These are phyloP conservation scores for Choanephora cucurbitarum DNA, from an alignment of 371 early-diverging fungal species.

Conservation along the genomic window DNA sequence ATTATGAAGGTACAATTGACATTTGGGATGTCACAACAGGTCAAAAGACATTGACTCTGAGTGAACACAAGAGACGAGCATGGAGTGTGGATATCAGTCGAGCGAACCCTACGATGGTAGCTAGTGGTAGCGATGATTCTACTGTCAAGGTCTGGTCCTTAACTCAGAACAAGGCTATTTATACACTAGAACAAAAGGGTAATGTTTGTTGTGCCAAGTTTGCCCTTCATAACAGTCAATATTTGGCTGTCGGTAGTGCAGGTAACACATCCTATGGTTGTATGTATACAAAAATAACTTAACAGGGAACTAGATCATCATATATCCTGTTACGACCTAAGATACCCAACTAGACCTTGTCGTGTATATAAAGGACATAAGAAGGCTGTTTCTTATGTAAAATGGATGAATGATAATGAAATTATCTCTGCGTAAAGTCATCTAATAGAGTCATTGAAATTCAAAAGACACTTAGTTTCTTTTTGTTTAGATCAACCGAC, in stretches of 20 bases:
- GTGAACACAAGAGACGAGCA: slow-evolving; percentile 87
- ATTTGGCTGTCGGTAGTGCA: slow-evolving; percentile 87
- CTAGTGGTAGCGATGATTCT: slow-evolving; percentile 90
- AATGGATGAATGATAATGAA: slow-evolving; percentile 71
- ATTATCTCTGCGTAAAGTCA: slow-evolving; percentile 81
- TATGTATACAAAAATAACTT: too few relatives aligned
- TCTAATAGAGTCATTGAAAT: too few relatives aligned
- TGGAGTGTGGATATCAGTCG: slow-evolving; percentile 89
- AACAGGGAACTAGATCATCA: slow-evolving; percentile 91
- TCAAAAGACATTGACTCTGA: slow-evolving; percentile 56
- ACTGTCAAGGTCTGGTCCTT: slow-evolving; percentile 90
- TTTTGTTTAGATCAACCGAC: slow-evolving; percentile 83
- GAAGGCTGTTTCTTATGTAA: slow-evolving; percentile 92
- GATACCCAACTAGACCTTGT: slow-evolving; percentile 68
- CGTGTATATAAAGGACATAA: slow-evolving; percentile 79
- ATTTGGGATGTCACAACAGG: slow-evolving; percentile 84
- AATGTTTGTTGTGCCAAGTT: slow-evolving; percentile 93
- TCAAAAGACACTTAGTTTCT: too few relatives aligned
- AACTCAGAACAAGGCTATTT: slow-evolving; percentile 63
- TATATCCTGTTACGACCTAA: slow-evolving; percentile 85
- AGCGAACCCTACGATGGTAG: slow-evolving; percentile 76
- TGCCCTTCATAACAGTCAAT: slow-evolving; percentile 72
- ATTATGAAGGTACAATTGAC: slow-evolving; percentile 87
- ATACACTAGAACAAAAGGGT: slow-evolving; percentile 80
- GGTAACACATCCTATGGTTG: slow-evolving; percentile 52